Evolutionary conservation across 106 monocot genomes (phyloP).

Genomic region (Dendrobium officinale): DNA sequence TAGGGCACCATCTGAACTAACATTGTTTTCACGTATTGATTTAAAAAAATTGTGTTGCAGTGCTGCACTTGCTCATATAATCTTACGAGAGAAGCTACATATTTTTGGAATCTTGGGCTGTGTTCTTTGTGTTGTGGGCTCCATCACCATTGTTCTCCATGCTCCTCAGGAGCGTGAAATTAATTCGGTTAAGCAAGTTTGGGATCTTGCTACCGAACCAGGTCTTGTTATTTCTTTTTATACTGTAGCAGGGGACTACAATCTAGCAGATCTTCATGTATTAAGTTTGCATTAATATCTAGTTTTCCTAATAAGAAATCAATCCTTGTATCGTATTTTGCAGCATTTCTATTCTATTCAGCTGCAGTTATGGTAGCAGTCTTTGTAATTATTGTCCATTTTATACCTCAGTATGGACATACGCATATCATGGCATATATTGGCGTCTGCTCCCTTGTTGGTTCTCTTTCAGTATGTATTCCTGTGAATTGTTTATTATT

Average conservation of each 20-base stretch:
- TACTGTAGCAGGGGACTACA: neutral
- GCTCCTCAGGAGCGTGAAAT: constrained; percentile 74
- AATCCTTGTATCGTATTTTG: constrained; percentile 5
- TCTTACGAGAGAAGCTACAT: constrained; percentile 57
- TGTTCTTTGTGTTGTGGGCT: constrained; percentile 74
- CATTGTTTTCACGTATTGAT: neutral
- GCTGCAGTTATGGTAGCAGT: constrained; percentile 29
- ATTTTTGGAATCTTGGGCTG: constrained; percentile 73
- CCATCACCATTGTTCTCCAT: constrained; percentile 75
- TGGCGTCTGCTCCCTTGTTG: constrained; percentile 46
- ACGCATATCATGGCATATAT: constrained; percentile 49
- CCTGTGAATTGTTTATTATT: neutral
- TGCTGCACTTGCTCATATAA: constrained; percentile 66
- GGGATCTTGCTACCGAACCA: constrained; percentile 78
- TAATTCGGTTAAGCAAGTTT: constrained; percentile 65
- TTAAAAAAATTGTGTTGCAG: constrained; percentile 23
- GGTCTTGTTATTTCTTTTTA: constrained; percentile 26
- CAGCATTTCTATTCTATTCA: constrained; percentile 44
- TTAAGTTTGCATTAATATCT: neutral
- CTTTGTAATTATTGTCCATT: constrained; percentile 26
- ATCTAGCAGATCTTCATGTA: neutral
- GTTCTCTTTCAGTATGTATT: constrained; percentile 43
- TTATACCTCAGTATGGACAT: constrained; percentile 39
- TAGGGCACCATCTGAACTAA: neutral
- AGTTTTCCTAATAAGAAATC: neutral